Evolutionary conservation across 805 yeast genomes (phyloP).

Genomic region (Maudiozyma barnettii): DNA sequence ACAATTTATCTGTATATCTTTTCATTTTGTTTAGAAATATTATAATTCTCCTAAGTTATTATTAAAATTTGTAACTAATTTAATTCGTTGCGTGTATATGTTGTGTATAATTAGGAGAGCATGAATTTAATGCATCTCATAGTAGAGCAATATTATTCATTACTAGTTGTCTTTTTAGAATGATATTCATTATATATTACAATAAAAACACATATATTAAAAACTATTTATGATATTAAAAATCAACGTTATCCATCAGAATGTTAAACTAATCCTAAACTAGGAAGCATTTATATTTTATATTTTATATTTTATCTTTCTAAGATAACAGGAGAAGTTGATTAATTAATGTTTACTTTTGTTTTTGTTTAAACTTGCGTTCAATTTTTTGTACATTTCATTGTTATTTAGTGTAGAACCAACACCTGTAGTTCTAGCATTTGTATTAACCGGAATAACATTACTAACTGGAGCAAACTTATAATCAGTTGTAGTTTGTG

Average conservation of each 20-base stretch:
- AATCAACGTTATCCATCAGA: too few relatives aligned
- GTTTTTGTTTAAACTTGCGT: constrained; percentile 31
- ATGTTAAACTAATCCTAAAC: too few relatives aligned
- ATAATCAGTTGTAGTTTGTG: constrained; percentile 78
- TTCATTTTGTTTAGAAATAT: constrained; percentile 4
- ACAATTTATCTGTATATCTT: constrained; percentile 4
- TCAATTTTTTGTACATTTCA: constrained; percentile 75
- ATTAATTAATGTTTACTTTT: not conserved
- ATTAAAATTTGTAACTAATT: not conserved
- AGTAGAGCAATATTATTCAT: too few relatives aligned
- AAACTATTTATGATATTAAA: not conserved
- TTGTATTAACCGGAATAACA: constrained; percentile 33
- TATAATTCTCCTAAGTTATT: constrained; percentile 1
- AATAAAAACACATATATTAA: too few relatives aligned
- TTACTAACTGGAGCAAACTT: constrained; percentile 81
- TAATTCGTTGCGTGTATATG: not conserved
- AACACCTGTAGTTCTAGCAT: constrained; percentile 37
- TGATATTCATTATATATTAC: too few relatives aligned
- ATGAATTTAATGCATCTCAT: too few relatives aligned
- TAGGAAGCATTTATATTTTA: not conserved
- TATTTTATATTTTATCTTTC: not conserved
- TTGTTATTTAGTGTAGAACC: constrained; percentile 49
- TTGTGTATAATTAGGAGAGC: too few relatives aligned
- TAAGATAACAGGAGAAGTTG: not conserved
- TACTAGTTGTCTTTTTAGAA: too few relatives aligned